phyloP scores from a whole-genome alignment of 345 rosid species.

The Eucalyptus grandis region DNA sequence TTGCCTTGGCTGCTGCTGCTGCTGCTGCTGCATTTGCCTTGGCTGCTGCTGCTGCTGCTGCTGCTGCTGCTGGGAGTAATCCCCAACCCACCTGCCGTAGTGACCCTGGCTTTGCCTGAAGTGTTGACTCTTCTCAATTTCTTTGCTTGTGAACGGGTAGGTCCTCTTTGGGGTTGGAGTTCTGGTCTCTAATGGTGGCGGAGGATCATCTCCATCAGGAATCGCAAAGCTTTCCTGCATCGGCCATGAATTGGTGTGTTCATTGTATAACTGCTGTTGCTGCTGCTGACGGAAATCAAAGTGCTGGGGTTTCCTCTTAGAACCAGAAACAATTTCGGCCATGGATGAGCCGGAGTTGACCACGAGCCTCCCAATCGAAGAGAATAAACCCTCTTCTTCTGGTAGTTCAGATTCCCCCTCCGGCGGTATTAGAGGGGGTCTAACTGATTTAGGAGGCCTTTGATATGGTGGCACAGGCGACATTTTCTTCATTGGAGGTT shows the following conservation, averaged over 20 bases:
- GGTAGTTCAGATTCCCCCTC: conserved; percentile 50
- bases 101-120: conserved; percentile 42
- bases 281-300: conserved; percentile 22
- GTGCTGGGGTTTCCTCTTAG: conserved; percentile 21
- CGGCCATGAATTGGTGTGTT: conserved; percentile 43
- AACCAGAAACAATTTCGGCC: conserved; percentile 37
- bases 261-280: conserved; percentile 7
- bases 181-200: conserved; percentile 52
- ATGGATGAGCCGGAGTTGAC: conserved; percentile 60
- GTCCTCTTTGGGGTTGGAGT: conserved; percentile 32
- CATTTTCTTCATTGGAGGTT: conserved; percentile 22
- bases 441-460: conserved; percentile 44
- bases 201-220: conserved; percentile 75
- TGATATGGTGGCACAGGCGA: conserved; percentile 48
- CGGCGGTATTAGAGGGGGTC: conserved; percentile 63
- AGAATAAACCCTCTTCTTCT: conserved; percentile 66
- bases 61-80: conserved; percentile 19
- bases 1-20: conserved; percentile 18
- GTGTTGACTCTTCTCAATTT: conserved; percentile 20
- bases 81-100: conserved; percentile 27
- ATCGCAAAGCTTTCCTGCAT: conserved; percentile 74
- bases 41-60: conserved; percentile 16
- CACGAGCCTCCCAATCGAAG: conserved; percentile 63
- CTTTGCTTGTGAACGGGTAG: conserved; percentile 33
- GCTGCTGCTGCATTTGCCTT: conserved; percentile 16